A percentile compares a stretch with the other conserved stretches of the same genome.
These are phyloP conservation scores for Exophiala viscosa DNA, from an alignment of 2,329 filamentous ascomycete genomes.

Conservation along the genomic window DNA sequence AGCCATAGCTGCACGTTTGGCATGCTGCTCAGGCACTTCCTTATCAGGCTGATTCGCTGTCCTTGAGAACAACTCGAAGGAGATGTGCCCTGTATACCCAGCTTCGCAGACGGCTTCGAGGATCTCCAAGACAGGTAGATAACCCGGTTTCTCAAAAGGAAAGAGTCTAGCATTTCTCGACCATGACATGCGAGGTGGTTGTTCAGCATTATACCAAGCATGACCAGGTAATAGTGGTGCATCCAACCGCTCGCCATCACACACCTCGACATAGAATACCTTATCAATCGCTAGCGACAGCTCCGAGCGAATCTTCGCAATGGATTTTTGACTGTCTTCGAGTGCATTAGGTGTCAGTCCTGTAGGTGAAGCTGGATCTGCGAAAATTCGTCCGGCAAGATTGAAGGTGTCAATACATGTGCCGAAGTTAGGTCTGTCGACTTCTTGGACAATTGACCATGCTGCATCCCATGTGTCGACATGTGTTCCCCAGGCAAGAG, in stretches of 20 bases:
- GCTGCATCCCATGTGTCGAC: slow-evolving; percentile 67
- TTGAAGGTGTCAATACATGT: slow-evolving; percentile 77
- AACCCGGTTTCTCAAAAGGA: slow-evolving; percentile 61
- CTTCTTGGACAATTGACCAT: slow-evolving; percentile 64
- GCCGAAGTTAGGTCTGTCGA: slow-evolving; percentile 69
- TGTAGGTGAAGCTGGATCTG: slow-evolving; percentile 57
- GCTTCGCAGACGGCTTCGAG: slow-evolving; percentile 59
- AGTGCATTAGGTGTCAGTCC: slow-evolving; percentile 57
- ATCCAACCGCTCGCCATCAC: slow-evolving; percentile 64
- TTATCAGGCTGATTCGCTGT: slow-evolving; percentile 20
- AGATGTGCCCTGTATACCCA: slow-evolving; percentile 49
- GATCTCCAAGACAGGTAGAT: slow-evolving; percentile 63
- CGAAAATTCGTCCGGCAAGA: slow-evolving; percentile 67
- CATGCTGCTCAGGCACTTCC: slow-evolving; percentile 22
- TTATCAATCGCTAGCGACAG: slow-evolving; percentile 45
- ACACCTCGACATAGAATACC: slow-evolving; percentile 73
- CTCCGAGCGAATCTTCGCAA: slow-evolving; percentile 51
- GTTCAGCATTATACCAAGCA: slow-evolving; percentile 55
- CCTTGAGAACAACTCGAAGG: slow-evolving; percentile 28
- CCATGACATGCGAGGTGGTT: slow-evolving; percentile 71
- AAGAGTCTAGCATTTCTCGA: slow-evolving; percentile 70
- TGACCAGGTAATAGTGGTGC: slow-evolving; percentile 57
- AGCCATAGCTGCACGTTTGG: slow-evolving; percentile 16
- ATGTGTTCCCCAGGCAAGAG: slow-evolving; percentile 67
- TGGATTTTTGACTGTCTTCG: slow-evolving; percentile 50